Conservation (phyloP, 2,329 filamentous ascomycete species). For the Epicoccum sorghinum region DNA sequence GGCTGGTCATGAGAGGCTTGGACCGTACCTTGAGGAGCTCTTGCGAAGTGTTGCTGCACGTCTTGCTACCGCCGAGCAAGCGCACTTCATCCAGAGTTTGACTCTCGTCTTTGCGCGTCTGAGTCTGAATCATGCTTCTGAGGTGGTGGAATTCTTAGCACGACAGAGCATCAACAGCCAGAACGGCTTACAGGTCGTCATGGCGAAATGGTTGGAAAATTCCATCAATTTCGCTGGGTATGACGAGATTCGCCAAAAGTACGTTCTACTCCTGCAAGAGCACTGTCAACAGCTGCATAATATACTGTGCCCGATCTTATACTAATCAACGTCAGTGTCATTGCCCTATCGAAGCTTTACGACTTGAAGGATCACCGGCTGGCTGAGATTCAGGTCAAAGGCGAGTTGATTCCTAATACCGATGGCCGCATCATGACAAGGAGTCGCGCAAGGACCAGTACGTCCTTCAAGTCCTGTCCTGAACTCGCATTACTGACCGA, state of each 20-base stretch:
- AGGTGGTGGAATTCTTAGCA: constrained; percentile 90
- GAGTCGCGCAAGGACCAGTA: constrained; percentile 84
- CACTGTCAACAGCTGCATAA: background rate
- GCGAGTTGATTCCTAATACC: constrained; percentile 77
- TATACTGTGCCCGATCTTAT: background rate
- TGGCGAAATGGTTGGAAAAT: constrained; percentile 96
- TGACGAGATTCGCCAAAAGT: constrained; percentile 97
- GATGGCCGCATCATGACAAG: constrained; percentile 91
- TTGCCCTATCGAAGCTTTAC: constrained; percentile 90
- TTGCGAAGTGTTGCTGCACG: constrained; percentile 87
- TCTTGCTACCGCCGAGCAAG: constrained; percentile 79
- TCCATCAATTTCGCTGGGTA: constrained; percentile 97
- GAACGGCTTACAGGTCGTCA: constrained; percentile 85
- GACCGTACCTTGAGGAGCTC: constrained; percentile 86
- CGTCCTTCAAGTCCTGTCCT: constrained; percentile 30
- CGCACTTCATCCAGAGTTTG: constrained; percentile 91
- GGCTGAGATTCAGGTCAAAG: constrained; percentile 81
- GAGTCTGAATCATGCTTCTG: constrained; percentile 80
- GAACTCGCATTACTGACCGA: constrained; percentile 17
- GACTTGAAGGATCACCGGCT: constrained; percentile 83
- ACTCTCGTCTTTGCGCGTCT: constrained; percentile 94
- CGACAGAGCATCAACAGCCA: constrained; percentile 79
- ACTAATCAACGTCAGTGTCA: constrained; percentile 65
- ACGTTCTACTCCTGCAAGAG: constrained; percentile 45
- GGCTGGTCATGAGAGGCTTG: constrained; percentile 87